phyloP scores from a whole-genome alignment of 495 filamentous ascomycete genomes.

The Bryoglossum gracile region DNA sequence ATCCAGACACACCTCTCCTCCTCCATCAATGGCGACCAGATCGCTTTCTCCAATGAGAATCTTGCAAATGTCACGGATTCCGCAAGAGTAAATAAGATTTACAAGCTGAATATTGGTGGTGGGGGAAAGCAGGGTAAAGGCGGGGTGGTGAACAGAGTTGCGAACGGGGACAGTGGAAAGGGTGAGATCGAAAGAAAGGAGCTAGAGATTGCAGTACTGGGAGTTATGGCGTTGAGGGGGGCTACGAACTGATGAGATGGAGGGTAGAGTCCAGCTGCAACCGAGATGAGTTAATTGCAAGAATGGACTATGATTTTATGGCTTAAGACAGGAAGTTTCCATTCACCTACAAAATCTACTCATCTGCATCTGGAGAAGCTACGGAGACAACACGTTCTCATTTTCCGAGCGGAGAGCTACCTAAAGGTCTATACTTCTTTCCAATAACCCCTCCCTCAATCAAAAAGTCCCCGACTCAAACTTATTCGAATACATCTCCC shows the following conservation, averaged over 20 bases:
- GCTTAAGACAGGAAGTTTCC: too few relatives aligned
- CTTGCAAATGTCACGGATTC: slow-evolving; percentile 55
- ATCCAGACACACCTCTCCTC: slow-evolving; percentile 55
- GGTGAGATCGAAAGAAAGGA: slow-evolving; percentile 33
- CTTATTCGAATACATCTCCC: too few relatives aligned
- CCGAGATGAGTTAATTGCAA: too few relatives aligned
- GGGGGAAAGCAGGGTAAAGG: slow-evolving; percentile 19
- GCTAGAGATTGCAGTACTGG: slow-evolving; percentile 56
- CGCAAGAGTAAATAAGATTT: slow-evolving; percentile 68
- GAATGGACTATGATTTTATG: too few relatives aligned
- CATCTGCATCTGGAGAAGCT: too few relatives aligned
- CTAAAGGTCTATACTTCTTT: too few relatives aligned
- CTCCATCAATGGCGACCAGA: slow-evolving; percentile 53
- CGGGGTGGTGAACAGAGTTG: slow-evolving; percentile 11
- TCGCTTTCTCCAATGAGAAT: slow-evolving; percentile 56
- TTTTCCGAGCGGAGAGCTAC: too few relatives aligned
- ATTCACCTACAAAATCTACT: too few relatives aligned
- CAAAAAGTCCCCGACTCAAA: too few relatives aligned
- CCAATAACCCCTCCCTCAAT: too few relatives aligned
- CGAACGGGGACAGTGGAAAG: background rate
- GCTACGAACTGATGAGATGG: slow-evolving; percentile 14
- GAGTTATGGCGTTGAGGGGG: slow-evolving; percentile 66
- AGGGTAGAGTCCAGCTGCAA: too few relatives aligned
- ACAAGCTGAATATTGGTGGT: slow-evolving; percentile 60
- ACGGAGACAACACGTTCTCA: too few relatives aligned